These are phyloP conservation scores for Taphrina communis DNA, from an alignment of 1,139 yeast species.

Conservation along the genomic window DNA sequence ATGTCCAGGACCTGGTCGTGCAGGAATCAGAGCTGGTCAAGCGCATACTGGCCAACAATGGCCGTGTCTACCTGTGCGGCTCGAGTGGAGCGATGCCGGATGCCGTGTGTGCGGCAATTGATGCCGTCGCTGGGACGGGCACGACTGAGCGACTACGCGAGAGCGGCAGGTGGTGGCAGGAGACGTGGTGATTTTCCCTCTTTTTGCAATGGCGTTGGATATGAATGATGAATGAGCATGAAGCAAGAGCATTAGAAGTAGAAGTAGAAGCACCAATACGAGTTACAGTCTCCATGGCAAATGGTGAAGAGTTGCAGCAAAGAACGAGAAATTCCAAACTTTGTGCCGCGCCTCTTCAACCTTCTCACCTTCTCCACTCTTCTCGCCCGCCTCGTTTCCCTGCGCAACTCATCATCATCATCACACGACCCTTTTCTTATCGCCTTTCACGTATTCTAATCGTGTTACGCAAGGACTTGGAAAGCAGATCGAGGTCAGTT, in stretches of 20 bases:
- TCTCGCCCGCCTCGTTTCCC: neutral
- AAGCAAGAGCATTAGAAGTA: neutral
- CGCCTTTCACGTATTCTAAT: too few species aligned
- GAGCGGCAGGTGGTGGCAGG: constrained; percentile 76
- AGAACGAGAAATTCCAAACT: too few species aligned
- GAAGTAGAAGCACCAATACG: neutral
- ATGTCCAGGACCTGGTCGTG: constrained; percentile 77
- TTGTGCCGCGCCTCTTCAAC: neutral
- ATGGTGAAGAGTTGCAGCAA: too few species aligned
- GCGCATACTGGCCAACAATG: constrained; percentile 60
- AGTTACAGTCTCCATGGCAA: too few species aligned
- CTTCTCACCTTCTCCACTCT: constrained; percentile 1
- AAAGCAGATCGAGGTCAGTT: too few species aligned
- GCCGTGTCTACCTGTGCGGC: constrained; percentile 82
- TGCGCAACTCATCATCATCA: neutral
- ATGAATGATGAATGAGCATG: too few species aligned
- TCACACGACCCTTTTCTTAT: constrained; percentile 3
- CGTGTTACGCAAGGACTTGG: too few species aligned
- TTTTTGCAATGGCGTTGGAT: too few species aligned
- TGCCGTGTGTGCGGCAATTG: constrained; percentile 78
- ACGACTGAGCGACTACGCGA: constrained; percentile 61
- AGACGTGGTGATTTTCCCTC: constrained; percentile 69
- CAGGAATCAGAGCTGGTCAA: constrained; percentile 58
- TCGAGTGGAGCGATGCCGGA: constrained; percentile 95
- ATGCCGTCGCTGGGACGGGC: constrained; percentile 61